Conservation (phyloP, 306 rosid species). For the Castanea crenata region DNA sequence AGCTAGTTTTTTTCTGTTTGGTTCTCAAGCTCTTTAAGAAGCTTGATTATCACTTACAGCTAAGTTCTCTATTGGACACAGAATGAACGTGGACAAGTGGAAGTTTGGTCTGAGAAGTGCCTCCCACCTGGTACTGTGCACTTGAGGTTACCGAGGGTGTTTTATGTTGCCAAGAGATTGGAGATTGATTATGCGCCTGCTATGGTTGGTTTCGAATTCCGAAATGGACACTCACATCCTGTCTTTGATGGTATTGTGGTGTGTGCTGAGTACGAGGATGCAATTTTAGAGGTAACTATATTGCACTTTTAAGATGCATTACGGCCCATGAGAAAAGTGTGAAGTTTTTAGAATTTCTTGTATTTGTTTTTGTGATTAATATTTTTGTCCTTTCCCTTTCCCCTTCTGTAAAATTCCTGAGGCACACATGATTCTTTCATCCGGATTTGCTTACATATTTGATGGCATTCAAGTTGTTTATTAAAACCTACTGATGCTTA, state of each 20-base stretch:
- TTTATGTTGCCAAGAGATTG: constrained; percentile 72
- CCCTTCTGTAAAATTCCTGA: background rate
- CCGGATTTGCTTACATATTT: background rate
- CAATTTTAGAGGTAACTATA: constrained; percentile 63
- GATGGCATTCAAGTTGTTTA: background rate
- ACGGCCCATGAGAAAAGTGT: background rate
- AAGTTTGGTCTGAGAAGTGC: constrained; percentile 98
- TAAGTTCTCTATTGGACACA: constrained; percentile 32
- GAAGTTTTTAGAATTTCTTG: background rate
- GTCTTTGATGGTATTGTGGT: constrained; percentile 90
- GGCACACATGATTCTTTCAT: background rate
- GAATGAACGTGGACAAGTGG: constrained; percentile 92
- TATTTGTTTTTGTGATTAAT: background rate
- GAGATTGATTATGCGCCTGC: constrained; percentile 95
- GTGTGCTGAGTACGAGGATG: constrained; percentile 83
- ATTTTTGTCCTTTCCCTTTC: background rate
- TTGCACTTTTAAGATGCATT: background rate
- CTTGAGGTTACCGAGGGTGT: constrained; percentile 70
- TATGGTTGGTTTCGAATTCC: constrained; percentile 90
- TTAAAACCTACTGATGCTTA: background rate
- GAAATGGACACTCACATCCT: constrained; percentile 81
- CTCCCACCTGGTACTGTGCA: constrained; percentile 95
- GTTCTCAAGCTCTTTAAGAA: constrained; percentile 11
- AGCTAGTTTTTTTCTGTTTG: constrained; percentile 1
- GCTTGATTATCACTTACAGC: constrained; percentile 27